A percentile compares a stretch with the other conserved stretches of the same genome.
phyloP scores from a whole-genome alignment of 2,329 filamentous ascomycete genomes.

The Botrytis fabae region DNA sequence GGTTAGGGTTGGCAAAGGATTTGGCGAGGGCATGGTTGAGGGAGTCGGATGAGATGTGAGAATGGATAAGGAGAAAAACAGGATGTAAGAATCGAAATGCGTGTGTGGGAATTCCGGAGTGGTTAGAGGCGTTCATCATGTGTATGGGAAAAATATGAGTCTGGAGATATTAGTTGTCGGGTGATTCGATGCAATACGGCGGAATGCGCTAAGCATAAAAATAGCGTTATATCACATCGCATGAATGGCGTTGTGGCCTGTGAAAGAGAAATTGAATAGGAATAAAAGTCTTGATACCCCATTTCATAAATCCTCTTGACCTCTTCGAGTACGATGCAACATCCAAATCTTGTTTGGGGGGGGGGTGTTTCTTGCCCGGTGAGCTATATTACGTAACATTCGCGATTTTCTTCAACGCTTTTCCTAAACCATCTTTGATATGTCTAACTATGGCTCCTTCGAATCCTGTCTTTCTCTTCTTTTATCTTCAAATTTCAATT shows the following conservation, averaged over 20 bases:
- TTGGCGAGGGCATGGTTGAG: constrained; percentile 68
- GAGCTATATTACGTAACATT: neutral
- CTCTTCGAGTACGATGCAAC: neutral
- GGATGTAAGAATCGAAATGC: constrained; percentile 13
- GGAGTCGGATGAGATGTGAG: constrained; percentile 54
- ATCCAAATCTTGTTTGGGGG: too few species aligned
- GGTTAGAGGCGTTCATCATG: neutral
- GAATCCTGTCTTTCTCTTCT: neutral
- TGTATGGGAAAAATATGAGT: neutral
- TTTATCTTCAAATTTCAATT: neutral
- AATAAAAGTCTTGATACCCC: constrained; percentile 19
- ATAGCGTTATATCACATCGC: neutral
- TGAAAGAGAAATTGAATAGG: constrained; percentile 13
- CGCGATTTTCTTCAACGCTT: neutral
- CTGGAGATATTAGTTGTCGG: neutral
- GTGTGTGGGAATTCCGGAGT: neutral
- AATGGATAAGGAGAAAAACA: neutral
- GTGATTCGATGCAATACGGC: neutral
- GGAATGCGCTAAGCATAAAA: neutral
- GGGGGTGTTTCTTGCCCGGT: neutral
- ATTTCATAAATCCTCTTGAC: neutral
- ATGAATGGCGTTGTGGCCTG: neutral
- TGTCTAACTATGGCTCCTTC: neutral
- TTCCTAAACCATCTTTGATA: neutral
- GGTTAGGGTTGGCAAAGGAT: constrained; percentile 73